A percentile compares a stretch with the other conserved stretches of the same genome.
These are phyloP conservation scores for Neonectria coccinea DNA, from an alignment of 2,329 filamentous ascomycete species.

Conservation along the genomic window DNA sequence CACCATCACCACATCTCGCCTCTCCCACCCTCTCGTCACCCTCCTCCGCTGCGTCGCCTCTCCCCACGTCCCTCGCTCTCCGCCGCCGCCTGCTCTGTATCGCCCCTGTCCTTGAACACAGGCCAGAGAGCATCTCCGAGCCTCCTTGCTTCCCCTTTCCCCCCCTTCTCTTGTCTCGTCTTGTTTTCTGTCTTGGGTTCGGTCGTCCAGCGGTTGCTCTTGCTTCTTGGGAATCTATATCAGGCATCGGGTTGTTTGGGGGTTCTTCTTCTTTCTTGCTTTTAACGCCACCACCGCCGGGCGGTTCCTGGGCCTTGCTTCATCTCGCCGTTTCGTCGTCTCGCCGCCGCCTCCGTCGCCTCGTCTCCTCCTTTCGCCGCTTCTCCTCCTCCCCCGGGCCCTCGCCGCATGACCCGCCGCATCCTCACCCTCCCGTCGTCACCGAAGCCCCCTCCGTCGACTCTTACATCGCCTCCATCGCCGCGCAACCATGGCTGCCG, in stretches of 20 bases:
- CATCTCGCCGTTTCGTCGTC: conserved; percentile 30
- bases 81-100: conserved; percentile 37
- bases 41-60: conserved; percentile 31
- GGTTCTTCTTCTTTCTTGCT: conserved; percentile 37
- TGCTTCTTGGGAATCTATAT: conserved; percentile 30
- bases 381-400: conserved; percentile 31
- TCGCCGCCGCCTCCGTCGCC: conserved; percentile 20
- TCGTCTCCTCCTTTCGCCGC: conserved; percentile 34
- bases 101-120: conserved; percentile 34
- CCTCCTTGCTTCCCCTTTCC: conserved; percentile 34
- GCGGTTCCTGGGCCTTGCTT: conserved; percentile 43
- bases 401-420: conserved; percentile 48
- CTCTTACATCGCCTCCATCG: conserved; percentile 45
- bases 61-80: conserved; percentile 38
- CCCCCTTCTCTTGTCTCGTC: conserved; percentile 25
- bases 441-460: conserved; percentile 47
- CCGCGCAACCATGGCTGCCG: conserved; percentile 51
- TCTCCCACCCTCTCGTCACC: conserved; percentile 30
- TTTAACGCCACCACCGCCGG: conserved; percentile 41
- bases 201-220: conserved; percentile 44
- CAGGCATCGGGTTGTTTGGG: conserved; percentile 36
- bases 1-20: conserved; percentile 45
- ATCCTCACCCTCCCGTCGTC: conserved; percentile 45
- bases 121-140: conserved; percentile 43
- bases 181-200: conserved; percentile 36